These are phyloP conservation scores for Paecilomyces fulvus DNA, from an alignment of 2,329 filamentous ascomycete species.

Conservation along the genomic window DNA sequence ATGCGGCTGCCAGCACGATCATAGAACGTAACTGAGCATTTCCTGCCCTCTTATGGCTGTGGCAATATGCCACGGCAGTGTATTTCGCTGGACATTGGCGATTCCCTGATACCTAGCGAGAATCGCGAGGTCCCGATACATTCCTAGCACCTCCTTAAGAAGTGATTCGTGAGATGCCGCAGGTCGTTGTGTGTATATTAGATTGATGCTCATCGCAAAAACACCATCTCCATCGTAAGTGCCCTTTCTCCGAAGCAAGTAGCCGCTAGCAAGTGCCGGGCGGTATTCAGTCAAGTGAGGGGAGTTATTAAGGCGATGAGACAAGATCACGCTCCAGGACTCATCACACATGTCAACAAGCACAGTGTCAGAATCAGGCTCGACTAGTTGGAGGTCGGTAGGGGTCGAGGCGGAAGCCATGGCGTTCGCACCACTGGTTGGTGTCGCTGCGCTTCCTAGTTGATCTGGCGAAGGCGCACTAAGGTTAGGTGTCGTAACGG, in stretches of 20 bases:
- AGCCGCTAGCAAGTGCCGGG: slow-evolving; percentile 37
- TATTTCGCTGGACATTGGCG: slow-evolving; percentile 30
- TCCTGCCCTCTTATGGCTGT: slow-evolving; percentile 36
- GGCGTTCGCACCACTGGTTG: slow-evolving; percentile 18
- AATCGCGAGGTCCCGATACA: slow-evolving; percentile 38
- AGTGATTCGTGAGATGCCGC: slow-evolving; percentile 24
- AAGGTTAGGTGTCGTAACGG: slow-evolving; percentile 31
- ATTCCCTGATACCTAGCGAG: slow-evolving; percentile 36
- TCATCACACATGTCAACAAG: slow-evolving; percentile 53
- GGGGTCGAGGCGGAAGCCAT: slow-evolving; percentile 31
- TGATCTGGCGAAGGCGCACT: slow-evolving; percentile 36
- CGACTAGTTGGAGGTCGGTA: slow-evolving; percentile 21
- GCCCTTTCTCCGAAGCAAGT: slow-evolving; percentile 39
- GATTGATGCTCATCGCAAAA: slow-evolving; percentile 32
- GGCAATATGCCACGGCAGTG: slow-evolving; percentile 42
- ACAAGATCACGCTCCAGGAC: slow-evolving; percentile 50
- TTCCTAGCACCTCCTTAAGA: slow-evolving; percentile 34
- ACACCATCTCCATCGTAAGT: slow-evolving; percentile 33
- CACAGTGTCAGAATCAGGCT: slow-evolving; percentile 48
- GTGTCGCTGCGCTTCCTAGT: slow-evolving; percentile 31
- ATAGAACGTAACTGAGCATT: slow-evolving; percentile 34
- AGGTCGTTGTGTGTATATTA: slow-evolving; percentile 28
- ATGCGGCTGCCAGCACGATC: slow-evolving; percentile 4
- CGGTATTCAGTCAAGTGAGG: slow-evolving; percentile 33
- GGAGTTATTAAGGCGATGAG: slow-evolving; percentile 38